Conservation (phyloP, 2,329 filamentous ascomycete species). For the Pseudonectria buxi region DNA sequence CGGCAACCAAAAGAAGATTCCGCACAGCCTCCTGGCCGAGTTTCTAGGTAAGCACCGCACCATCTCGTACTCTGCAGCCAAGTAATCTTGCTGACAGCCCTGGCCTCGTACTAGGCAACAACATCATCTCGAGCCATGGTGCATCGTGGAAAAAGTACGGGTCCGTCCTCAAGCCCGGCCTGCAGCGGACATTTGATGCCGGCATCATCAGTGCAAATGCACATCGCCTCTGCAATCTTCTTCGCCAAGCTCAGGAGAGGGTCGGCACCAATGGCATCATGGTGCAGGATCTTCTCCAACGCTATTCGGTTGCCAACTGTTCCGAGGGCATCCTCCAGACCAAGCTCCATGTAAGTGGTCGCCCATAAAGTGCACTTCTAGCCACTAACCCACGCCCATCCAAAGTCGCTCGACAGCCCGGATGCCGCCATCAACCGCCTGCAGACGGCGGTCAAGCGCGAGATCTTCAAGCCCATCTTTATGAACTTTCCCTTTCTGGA, state of each 20-base stretch:
- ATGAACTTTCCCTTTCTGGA: constrained; percentile 29
- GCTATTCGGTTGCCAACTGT: constrained; percentile 31
- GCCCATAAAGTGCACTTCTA: neutral
- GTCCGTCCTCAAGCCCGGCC: constrained; percentile 28
- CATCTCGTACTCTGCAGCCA: neutral
- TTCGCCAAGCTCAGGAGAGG: constrained; percentile 22
- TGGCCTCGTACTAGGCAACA: constrained; percentile 20
- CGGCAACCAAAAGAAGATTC: constrained; percentile 36
- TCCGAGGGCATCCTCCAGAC: constrained; percentile 24
- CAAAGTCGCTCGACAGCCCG: constrained; percentile 16
- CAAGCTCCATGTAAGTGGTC: constrained; percentile 16
- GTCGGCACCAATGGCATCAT: constrained; percentile 14
- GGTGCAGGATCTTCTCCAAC: constrained; percentile 28
- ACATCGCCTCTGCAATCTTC: constrained; percentile 18
- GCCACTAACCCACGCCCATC: neutral
- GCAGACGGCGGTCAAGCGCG: constrained; percentile 21
- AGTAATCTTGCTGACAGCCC: neutral
- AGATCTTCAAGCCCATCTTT: constrained; percentile 29
- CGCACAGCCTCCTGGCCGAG: constrained; percentile 29
- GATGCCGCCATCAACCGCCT: constrained; percentile 17
- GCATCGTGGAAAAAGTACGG: constrained; percentile 29
- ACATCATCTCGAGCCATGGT: constrained; percentile 33
- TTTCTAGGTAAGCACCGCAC: constrained; percentile 19
- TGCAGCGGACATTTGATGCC: constrained; percentile 23
- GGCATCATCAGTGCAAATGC: constrained; percentile 18